These are phyloP conservation scores for Moricandia moricandioides DNA, from an alignment of 345 rosid genomes.

Conservation along the genomic window DNA sequence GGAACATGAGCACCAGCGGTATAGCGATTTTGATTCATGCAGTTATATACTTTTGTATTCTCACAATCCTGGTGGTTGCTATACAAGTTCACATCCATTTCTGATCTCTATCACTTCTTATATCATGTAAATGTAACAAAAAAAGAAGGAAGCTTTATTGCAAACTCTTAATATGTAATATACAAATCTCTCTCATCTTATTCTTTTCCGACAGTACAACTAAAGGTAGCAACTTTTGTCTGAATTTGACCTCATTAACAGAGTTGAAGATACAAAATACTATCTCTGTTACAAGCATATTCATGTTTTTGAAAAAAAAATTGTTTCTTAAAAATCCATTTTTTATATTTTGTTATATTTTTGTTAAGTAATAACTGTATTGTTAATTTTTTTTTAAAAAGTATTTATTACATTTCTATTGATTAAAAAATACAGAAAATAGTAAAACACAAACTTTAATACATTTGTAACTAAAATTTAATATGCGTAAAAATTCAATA, in stretches of 20 bases:
- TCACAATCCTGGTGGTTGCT: conserved; percentile 78
- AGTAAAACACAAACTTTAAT: no score
- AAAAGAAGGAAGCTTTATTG: neutral
- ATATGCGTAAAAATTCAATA: no score
- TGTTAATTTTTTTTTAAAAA: no score
- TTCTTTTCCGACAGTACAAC: conserved; percentile 1
- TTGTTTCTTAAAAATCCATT: no score
- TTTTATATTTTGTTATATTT: no score
- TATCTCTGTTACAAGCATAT: no score
- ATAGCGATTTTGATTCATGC: conserved; percentile 86
- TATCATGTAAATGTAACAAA: neutral
- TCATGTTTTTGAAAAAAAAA: no score
- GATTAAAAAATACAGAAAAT: no score
- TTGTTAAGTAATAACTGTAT: no score
- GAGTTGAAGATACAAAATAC: no score
- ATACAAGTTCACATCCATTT: conserved; percentile 44
- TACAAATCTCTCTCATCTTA: conserved; percentile 12
- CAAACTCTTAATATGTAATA: conserved; percentile 10
- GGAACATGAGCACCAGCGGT: conserved; percentile 93
- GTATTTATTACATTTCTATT: no score
- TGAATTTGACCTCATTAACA: neutral
- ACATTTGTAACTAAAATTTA: no score
- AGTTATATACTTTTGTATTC: conserved; percentile 69
- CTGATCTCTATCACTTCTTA: neutral
- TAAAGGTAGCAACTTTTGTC: neutral